Percentiles rank a stretch among this genome's conserved stretches.
Evolutionary conservation across 2,329 filamentous ascomycete species (phyloP).

Genomic region (Periconia sp.): DNA sequence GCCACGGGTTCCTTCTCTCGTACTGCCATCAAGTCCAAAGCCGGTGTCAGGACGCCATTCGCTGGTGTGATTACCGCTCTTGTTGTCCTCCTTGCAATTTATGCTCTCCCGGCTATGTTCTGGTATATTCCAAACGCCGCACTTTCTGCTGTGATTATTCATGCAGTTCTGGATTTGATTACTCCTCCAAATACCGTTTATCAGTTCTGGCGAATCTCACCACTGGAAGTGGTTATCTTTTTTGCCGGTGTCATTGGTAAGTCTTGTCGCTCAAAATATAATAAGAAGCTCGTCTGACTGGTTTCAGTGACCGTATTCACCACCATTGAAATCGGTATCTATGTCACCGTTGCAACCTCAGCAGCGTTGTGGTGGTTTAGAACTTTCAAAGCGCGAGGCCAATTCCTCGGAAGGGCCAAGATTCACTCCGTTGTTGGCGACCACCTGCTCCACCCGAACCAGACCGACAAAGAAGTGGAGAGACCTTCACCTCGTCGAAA

Average conservation of each 20-base stretch:
- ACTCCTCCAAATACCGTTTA: slow-evolving; percentile 91
- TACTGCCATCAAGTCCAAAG: slow-evolving; percentile 96
- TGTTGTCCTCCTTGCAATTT: slow-evolving; percentile 87
- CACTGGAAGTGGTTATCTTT: slow-evolving; percentile 88
- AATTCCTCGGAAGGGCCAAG: slow-evolving; percentile 81
- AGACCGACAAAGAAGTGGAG: slow-evolving; percentile 23
- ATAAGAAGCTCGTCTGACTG: background rate
- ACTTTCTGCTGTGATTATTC: slow-evolving; percentile 88
- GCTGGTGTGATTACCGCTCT: slow-evolving; percentile 85
- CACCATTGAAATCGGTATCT: slow-evolving; percentile 89
- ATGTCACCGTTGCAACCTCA: slow-evolving; percentile 78
- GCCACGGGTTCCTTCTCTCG: slow-evolving; percentile 95
- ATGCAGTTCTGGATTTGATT: slow-evolving; percentile 90
- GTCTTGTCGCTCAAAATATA: background rate
- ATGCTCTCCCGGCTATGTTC: slow-evolving; percentile 85
- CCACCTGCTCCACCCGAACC: slow-evolving; percentile 58
- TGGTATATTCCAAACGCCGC: slow-evolving; percentile 87
- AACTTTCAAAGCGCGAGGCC: slow-evolving; percentile 77
- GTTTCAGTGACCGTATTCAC: slow-evolving; percentile 78
- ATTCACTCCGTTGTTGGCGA: slow-evolving; percentile 86
- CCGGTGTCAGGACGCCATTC: slow-evolving; percentile 88
- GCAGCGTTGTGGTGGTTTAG: slow-evolving; percentile 79
- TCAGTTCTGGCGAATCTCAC: slow-evolving; percentile 93
- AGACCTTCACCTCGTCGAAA: slow-evolving; percentile 13
- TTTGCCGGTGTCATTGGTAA: slow-evolving; percentile 75